Conservation (phyloP, 805 yeast genomes). For the Metschnikowia vanudenii region DNA sequence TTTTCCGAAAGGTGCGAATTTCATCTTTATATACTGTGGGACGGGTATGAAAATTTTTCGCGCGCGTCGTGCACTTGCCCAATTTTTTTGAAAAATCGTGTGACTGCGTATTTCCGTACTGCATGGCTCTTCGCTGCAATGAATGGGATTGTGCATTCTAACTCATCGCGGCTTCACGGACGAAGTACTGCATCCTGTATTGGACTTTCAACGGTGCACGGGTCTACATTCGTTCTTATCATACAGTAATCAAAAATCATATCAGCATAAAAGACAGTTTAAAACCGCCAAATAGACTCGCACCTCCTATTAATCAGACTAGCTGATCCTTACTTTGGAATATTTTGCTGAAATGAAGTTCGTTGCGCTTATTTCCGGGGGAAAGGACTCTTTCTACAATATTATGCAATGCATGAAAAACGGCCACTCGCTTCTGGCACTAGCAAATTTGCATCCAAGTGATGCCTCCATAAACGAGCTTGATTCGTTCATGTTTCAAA, state of each 20-base stretch:
- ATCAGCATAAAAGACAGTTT: too few species aligned
- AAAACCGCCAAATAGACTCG: too few species aligned
- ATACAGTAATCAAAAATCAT: too few species aligned
- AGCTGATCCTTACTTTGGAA: not conserved
- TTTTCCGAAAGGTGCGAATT: not conserved
- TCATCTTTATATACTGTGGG: constrained; percentile 4
- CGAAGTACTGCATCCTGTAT: not conserved
- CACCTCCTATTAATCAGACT: not conserved
- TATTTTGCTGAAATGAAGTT: constrained; percentile 81
- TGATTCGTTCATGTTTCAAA: constrained; percentile 96
- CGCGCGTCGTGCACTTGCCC: constrained; percentile 8
- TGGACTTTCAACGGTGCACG: not conserved
- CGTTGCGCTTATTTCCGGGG: constrained; percentile 90
- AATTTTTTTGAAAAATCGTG: not conserved
- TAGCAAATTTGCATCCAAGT: constrained; percentile 80
- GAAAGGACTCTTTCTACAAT: constrained; percentile 92
- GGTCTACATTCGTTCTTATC: not conserved
- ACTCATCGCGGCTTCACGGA: not conserved
- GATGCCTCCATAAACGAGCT: constrained; percentile 51
- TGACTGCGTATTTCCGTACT: not conserved
- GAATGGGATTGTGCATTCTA: not conserved
- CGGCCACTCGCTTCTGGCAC: constrained; percentile 82
- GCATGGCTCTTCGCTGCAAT: not conserved
- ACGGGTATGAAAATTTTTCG: constrained; percentile 11
- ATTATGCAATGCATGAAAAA: constrained; percentile 79